Evolutionary conservation across 176 grass and related monocot genomes (phyloP).

Genomic region (Aegilops longissima): DNA sequence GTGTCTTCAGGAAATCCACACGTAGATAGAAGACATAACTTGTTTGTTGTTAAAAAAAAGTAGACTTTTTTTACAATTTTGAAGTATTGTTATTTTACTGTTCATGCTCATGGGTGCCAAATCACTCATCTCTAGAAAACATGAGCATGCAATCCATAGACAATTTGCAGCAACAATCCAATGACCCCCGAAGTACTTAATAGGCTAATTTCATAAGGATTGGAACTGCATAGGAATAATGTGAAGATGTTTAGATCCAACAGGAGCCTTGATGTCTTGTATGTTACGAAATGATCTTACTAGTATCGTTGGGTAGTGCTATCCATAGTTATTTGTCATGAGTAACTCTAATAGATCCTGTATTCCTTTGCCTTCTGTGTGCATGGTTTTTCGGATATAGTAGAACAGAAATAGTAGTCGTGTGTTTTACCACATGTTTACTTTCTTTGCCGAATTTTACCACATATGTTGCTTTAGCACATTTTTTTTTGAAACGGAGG

Average conservation of each 20-base stretch:
- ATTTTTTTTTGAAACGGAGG: no score
- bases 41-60: no score
- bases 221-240: neutral
- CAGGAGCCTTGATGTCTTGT: neutral
- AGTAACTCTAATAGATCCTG: neutral
- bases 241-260: neutral
- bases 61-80: no score
- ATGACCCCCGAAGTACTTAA: neutral
- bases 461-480: neutral
- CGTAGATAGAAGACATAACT: no score
- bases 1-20: no score
- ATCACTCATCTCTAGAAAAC: neutral
- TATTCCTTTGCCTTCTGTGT: neutral
- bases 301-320: neutral
- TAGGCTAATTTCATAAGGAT: neutral
- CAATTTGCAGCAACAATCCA: neutral
- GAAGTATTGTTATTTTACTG: no score
- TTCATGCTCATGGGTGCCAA: neutral
- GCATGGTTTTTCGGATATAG: neutral
- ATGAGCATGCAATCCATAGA: neutral
- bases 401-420: neutral
- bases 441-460: neutral
- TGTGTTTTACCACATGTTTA: neutral
- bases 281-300: neutral
- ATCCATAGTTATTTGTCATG: neutral